Percentiles rank a stretch among this genome's conserved stretches.
These are phyloP conservation scores for Picochlorum costavermella DNA, from an alignment of 139 green algal species.

Conservation along the genomic window DNA sequence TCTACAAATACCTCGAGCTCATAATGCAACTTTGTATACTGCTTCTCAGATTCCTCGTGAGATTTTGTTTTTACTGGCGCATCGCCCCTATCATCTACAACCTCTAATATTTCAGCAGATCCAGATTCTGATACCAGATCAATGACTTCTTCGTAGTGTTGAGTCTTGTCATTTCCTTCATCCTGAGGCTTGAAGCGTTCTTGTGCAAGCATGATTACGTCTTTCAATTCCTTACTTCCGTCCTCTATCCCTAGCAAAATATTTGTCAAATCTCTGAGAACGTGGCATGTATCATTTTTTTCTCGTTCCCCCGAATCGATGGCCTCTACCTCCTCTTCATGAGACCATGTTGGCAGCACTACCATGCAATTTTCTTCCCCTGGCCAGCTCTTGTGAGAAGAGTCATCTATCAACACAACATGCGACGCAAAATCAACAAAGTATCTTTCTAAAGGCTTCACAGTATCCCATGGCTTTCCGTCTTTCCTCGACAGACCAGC, in stretches of 20 bases:
- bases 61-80: neutral
- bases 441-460: conserved; percentile 34
- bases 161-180: neutral
- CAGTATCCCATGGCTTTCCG: conserved; percentile 36
- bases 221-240: neutral
- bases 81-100: conserved; percentile 16
- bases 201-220: neutral
- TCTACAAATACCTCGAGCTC: conserved; percentile 45
- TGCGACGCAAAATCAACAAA: conserved; percentile 14
- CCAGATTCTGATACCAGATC: neutral
- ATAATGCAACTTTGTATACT: conserved; percentile 31
- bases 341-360: conserved; percentile 19
- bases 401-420: conserved; percentile 35
- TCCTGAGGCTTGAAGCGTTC: conserved; percentile 1
- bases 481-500: neutral
- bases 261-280: conserved; percentile 11
- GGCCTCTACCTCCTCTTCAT: neutral
- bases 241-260: conserved; percentile 5
- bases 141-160: neutral
- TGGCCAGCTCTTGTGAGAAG: conserved; percentile 23
- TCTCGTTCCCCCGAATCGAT: neutral
- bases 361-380: conserved; percentile 28
- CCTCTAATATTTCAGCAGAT: conserved; percentile 4
- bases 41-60: neutral
- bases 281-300: conserved; percentile 3